These are phyloP conservation scores for Metschnikowia continentalis DNA, from an alignment of 805 yeast genomes.

Conservation along the genomic window DNA sequence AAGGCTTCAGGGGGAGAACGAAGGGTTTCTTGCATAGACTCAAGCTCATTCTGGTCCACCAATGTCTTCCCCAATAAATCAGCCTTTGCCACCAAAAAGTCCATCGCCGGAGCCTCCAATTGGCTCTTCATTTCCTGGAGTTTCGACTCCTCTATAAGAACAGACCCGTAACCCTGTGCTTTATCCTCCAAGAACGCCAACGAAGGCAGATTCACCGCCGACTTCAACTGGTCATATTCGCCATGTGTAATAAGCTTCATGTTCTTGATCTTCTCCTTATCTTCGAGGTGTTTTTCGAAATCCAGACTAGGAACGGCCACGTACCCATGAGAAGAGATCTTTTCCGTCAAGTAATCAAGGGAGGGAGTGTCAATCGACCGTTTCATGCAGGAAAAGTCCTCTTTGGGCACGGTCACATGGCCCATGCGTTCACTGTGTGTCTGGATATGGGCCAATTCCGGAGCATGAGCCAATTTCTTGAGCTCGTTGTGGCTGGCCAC, in stretches of 20 bases:
- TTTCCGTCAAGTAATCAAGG: conserved; percentile 15
- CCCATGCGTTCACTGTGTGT: conserved; percentile 19
- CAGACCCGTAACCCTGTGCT: conserved; percentile 9
- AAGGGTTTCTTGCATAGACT: conserved; percentile 7
- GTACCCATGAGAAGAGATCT: conserved; percentile 14
- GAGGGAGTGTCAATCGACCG: conserved; percentile 19
- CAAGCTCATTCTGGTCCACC: conserved; percentile 9
- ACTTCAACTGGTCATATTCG: conserved; percentile 16
- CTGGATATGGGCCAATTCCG: conserved; percentile 23
- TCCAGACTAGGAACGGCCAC: conserved; percentile 19
- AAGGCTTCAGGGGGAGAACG: conserved; percentile 7
- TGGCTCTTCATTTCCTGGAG: conserved; percentile 16
- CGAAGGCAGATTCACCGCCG: conserved; percentile 8
- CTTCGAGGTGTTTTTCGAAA: conserved; percentile 23
- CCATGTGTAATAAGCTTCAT: conserved; percentile 19
- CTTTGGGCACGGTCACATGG: conserved; percentile 16
- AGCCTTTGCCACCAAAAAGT: conserved; percentile 15
- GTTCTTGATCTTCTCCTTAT: conserved; percentile 25
- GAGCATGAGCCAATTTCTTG: conserved; percentile 15
- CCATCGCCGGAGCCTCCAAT: conserved; percentile 13
- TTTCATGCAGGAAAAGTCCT: conserved; percentile 14
- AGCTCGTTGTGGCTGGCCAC: conserved; percentile 6
- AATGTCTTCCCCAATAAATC: conserved; percentile 5
- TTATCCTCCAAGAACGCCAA: conserved; percentile 16
- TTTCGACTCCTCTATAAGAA: conserved; percentile 13